Conservation (phyloP, 345 rosid genomes). For the Isatis tinctoria region DNA sequence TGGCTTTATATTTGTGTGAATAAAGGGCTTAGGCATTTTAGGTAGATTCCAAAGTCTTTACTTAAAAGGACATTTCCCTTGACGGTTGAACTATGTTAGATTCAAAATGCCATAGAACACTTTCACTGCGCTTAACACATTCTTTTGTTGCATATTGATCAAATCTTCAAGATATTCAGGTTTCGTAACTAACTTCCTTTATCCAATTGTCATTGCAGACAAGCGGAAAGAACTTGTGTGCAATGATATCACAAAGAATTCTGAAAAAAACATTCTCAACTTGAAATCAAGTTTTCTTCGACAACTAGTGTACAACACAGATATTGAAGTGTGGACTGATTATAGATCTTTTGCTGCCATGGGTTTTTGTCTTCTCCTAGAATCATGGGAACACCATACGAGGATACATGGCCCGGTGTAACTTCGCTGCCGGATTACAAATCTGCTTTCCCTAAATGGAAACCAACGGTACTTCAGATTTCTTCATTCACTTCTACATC, state of each 20-base stretch:
- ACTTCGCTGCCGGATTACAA: slow-evolving; percentile 89
- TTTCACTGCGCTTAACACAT: not conserved
- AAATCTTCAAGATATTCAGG: slow-evolving; percentile 97
- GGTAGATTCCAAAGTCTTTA: not conserved
- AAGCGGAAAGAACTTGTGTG: not conserved
- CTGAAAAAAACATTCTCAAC: not conserved
- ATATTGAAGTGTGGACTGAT: not conserved
- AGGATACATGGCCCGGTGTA: slow-evolving; percentile 92
- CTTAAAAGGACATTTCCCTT: not conserved
- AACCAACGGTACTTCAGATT: slow-evolving; percentile 50
- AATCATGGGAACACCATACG: slow-evolving; percentile 89
- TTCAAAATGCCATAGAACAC: not conserved
- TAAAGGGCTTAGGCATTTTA: not conserved
- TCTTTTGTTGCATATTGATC: slow-evolving; percentile 50
- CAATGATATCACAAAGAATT: not conserved
- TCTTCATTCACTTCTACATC: not conserved
- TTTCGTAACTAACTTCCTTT: slow-evolving; percentile 19
- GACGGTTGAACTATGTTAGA: not conserved
- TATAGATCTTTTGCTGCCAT: not conserved
- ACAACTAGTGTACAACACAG: not conserved
- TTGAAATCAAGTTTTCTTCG: not conserved
- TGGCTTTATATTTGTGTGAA: slow-evolving; percentile 1
- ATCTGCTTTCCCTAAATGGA: slow-evolving; percentile 95
- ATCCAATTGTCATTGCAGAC: not conserved
- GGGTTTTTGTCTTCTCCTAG: slow-evolving; percentile 27